Base-by-base conservation (phyloP, 148 eudicot genomes). In the Nyssa sinensis region DNA sequence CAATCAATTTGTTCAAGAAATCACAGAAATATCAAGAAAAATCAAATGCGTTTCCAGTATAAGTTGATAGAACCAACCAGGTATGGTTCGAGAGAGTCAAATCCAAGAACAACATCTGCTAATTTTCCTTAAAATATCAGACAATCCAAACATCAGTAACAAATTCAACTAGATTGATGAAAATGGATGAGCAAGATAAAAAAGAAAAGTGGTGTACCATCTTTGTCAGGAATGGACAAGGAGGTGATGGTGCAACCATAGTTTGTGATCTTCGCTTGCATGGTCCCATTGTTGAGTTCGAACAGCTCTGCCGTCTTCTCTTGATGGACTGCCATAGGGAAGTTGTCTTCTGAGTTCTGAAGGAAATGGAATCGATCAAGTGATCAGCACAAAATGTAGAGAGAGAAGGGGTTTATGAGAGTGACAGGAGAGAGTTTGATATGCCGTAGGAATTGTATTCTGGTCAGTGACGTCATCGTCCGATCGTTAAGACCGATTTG, bases 21-120 rank as follows among this genome's bases (percentile, higher is more conserved):
- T n/a, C n/a, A n/a, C n/a, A n/a, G n/a, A n/a, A n/a, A n/a, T n/a
- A n/a, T n/a, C n/a, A 44, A 44, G 51, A 44, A 1, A 55, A 55
- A 55, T 55, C 59, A 55, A 55, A 17, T n/a, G 25, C 6, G 24
- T 17, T n/a, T n/a, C 59, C 5, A 55, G 8, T 55, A 55, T 17
- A 55, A 55, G 24, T 19, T 4, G 59, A 17, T 2, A 21, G 30
- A 25, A 72, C 81, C 67, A 47, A 92, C 99, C 94, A 88, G 79
- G 74, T 95, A 95, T 27, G 97, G 97, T 51, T 92, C 94, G n/a
- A 93, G 74, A 44, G 96, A 67, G 79, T 95, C 97, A 77, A 95
- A 95, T 86, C 99, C 99, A 58, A 95, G 94, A 73, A 95, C 99
- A 75, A 92, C 97, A 84, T 95, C 99, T 61, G 82, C 94, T 64